Percentiles rank a stretch among this genome's conserved stretches.
Evolutionary conservation across 2,329 filamentous ascomycete genomes (phyloP).

Genomic region (Westerdykella aurantiaca): DNA sequence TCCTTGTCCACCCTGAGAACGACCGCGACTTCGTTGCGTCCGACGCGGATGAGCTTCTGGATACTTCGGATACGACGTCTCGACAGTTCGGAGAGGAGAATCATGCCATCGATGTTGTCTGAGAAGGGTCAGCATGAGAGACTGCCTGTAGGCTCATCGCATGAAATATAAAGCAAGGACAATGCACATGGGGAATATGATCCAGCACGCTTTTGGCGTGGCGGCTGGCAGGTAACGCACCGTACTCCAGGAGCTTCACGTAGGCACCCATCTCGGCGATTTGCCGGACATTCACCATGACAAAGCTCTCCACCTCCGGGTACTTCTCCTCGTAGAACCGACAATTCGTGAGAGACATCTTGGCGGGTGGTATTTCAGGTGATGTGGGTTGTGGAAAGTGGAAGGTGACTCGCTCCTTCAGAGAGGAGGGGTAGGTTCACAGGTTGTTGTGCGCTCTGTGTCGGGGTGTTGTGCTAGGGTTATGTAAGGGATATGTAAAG

Average conservation of each 20-base stretch:
- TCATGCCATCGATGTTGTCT: slow-evolving; percentile 99
- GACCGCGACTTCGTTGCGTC: slow-evolving; percentile 96
- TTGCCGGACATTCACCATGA: slow-evolving; percentile 99
- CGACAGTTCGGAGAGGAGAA: slow-evolving; percentile 93
- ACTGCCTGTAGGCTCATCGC: neutral
- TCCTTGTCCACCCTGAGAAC: slow-evolving; percentile 99
- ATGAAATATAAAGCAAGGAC: neutral
- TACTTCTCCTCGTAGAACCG: slow-evolving; percentile 98
- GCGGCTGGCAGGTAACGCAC: slow-evolving; percentile 8
- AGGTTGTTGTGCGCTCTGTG: neutral
- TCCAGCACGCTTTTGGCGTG: neutral
- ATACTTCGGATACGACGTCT: slow-evolving; percentile 97
- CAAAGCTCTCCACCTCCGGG: slow-evolving; percentile 97
- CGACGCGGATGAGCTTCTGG: slow-evolving; percentile 97
- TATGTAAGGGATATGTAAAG: neutral
- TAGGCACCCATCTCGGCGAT: slow-evolving; percentile 99
- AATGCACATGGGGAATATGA: neutral
- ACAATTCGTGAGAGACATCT: slow-evolving; percentile 92
- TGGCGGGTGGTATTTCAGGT: slow-evolving; percentile 37
- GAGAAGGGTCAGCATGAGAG: slow-evolving; percentile 4
- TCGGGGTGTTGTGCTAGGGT: too few relatives aligned
- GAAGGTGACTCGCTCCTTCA: slow-evolving; percentile 1
- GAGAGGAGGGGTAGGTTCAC: neutral
- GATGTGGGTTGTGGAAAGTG: slow-evolving; percentile 2
- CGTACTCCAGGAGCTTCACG: slow-evolving; percentile 96